Evolutionary conservation across 257 asterid genomes (phyloP).

Genomic region (Petrea volubilis): DNA sequence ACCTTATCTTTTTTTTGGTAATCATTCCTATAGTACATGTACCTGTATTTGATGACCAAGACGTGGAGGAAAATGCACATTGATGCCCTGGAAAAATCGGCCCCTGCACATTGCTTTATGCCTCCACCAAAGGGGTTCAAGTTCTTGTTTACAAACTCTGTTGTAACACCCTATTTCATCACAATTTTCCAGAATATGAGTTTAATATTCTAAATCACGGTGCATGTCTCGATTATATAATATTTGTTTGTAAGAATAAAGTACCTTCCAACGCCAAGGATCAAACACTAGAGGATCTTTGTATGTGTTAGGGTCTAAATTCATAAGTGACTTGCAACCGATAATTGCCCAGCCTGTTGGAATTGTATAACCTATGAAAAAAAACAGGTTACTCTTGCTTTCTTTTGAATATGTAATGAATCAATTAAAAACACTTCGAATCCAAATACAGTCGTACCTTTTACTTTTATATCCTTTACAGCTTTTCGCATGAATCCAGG

Average conservation of each 20-base stretch:
- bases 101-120: conserved; percentile 36
- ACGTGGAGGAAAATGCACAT: conserved; percentile 30
- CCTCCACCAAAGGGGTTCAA: conserved; percentile 41
- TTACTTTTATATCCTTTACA: conserved; percentile 26
- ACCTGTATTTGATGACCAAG: conserved; percentile 35
- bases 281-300: conserved; percentile 32
- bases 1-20: no score
- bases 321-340: conserved; percentile 19
- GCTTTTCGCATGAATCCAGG: conserved; percentile 34
- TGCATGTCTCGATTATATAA: not conserved
- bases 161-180: conserved; percentile 12
- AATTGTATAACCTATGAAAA: conserved; percentile 36
- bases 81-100: conserved; percentile 27
- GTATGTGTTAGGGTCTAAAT: conserved; percentile 31
- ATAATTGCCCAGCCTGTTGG: conserved; percentile 41
- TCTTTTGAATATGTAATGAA: not conserved
- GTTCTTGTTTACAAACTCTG: conserved; percentile 20
- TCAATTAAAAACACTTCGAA: not conserved
- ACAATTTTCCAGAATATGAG: no score
- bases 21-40: no score
- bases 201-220: not conserved
- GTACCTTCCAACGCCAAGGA: conserved; percentile 44
- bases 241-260: not conserved
- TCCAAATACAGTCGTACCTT: conserved; percentile 10
- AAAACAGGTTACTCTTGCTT: no score